Conservation (phyloP, 192 early-diverging fungal genomes). For the Backusella luteola region DNA sequence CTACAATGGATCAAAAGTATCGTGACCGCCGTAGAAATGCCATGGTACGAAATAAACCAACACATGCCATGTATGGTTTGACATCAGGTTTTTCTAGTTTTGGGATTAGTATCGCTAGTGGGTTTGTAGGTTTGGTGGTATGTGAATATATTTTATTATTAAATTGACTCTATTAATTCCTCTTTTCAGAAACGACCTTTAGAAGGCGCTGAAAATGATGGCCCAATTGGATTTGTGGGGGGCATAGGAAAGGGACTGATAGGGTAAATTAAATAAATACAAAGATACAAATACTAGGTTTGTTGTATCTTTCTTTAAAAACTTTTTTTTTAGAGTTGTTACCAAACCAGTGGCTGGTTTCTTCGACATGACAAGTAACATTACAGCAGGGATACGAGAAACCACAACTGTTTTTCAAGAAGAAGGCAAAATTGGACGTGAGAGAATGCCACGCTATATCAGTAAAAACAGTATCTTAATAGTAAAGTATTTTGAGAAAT, state of each 20-base stretch:
- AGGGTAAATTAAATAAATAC: constrained; percentile 29
- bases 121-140: constrained; percentile 74
- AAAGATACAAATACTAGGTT: not conserved
- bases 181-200: constrained; percentile 58
- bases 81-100: constrained; percentile 73
- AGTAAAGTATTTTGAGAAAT: constrained; percentile 10
- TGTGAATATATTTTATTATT: not conserved
- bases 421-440: constrained; percentile 70
- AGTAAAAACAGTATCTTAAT: constrained; percentile 66
- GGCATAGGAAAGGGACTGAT: constrained; percentile 84
- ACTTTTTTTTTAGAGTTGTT: constrained; percentile 52
- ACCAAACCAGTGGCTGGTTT: constrained; percentile 86
- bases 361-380: constrained; percentile 80
- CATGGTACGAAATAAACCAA: constrained; percentile 72
- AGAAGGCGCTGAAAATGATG: constrained; percentile 73
- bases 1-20: constrained; percentile 81
- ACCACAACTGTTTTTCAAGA: constrained; percentile 78
- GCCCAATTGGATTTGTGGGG: constrained; percentile 78
- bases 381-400: constrained; percentile 79
- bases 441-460: constrained; percentile 73
- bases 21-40: constrained; percentile 69
- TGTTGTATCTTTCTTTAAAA: not conserved
- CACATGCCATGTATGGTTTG: constrained; percentile 80
- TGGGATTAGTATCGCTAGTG: constrained; percentile 70
- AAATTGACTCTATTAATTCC: not conserved